Evolutionary conservation across 2,329 filamentous ascomycete genomes (phyloP).

Genomic region (Apiospora hydei): DNA sequence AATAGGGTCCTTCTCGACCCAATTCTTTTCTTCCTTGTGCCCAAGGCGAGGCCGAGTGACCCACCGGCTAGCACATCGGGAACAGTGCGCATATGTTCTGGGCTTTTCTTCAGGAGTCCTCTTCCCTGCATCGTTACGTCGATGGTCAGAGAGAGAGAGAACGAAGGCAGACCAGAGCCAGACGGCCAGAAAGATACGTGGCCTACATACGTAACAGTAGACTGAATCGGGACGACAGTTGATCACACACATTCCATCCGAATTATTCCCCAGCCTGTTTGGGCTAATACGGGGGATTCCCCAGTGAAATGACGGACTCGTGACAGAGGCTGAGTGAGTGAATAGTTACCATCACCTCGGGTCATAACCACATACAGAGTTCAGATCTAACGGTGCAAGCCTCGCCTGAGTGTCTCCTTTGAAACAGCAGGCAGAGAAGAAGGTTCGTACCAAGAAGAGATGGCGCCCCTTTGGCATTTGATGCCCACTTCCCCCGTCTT

Average conservation of each 20-base stretch:
- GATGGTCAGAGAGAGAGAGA: background rate
- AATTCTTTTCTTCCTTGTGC: constrained; percentile 19
- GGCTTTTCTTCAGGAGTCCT: background rate
- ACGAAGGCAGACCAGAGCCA: too few relatives aligned
- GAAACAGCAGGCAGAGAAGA: constrained; percentile 1
- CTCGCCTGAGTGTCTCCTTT: constrained; percentile 1
- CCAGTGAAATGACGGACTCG: background rate
- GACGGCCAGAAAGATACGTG: background rate
- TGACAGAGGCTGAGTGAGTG: constrained; percentile 17
- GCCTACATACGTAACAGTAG: constrained; percentile 5
- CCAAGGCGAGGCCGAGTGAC: constrained; percentile 26
- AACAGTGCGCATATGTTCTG: constrained; percentile 25
- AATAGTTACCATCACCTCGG: constrained; percentile 17
- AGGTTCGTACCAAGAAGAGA: constrained; percentile 4
- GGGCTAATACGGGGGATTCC: background rate
- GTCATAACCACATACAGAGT: constrained; percentile 17
- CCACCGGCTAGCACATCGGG: constrained; percentile 24
- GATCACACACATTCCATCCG: background rate
- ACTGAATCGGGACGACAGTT: background rate
- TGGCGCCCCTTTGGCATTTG: background rate
- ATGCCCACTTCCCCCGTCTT: background rate
- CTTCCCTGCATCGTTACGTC: constrained; percentile 9
- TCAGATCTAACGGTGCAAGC: constrained; percentile 13
- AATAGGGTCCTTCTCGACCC: constrained; percentile 5
- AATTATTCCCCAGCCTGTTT: background rate